Base-by-base conservation (phyloP, 352 stramenopile genomes). In the Globisporangium spinosum region DNA sequence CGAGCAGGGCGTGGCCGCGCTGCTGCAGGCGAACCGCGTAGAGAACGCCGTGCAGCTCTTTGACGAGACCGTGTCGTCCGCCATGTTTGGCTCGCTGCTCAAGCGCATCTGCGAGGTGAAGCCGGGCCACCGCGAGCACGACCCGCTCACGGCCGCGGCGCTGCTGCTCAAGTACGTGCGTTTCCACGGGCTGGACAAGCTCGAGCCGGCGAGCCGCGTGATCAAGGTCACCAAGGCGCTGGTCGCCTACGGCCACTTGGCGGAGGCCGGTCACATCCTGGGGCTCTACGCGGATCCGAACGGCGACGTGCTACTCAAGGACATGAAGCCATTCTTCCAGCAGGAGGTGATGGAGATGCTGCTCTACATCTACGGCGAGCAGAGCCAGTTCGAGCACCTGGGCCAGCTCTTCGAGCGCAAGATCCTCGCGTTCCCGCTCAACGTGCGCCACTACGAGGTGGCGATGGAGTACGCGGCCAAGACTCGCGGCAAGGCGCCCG, bases 311-410 rank as follows among this genome's bases (percentile, higher is more conserved):
- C 67, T 76, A 9, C 70, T 90, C 25, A 78, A 76, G 51, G 78
- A 89, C 27, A 80, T 85, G 69, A 81, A 80, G 53, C 63, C 73
- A 23, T 78, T 73, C 65, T 84, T 88, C 67, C 84, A 93, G 71
- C 74, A 83, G 17, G 77, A 93, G 27, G 76, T 79, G 23, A 75
- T 90, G 62, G 82, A 93, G 77, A 82, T 87, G 82, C 64, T 88
- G 71, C 76, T 93, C 7, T 88, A 80, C 58, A 80, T 90, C 58
- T 82, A 90, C 66, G 84, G 84, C 32, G 82, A 91, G 54, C 70
- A 80, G 25, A 61, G 71, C 20, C 67, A 76, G 25, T 82, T 89
- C 35, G 73, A 80, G 29, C 66, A 70, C 22, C 73, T 92, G 27
- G 70, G 67, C 32, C 53, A 68, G 59, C 70, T 93, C 15, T 85